Base-by-base conservation (phyloP, 768 basidiomycete species). In the Podaxis sp. region DNA sequence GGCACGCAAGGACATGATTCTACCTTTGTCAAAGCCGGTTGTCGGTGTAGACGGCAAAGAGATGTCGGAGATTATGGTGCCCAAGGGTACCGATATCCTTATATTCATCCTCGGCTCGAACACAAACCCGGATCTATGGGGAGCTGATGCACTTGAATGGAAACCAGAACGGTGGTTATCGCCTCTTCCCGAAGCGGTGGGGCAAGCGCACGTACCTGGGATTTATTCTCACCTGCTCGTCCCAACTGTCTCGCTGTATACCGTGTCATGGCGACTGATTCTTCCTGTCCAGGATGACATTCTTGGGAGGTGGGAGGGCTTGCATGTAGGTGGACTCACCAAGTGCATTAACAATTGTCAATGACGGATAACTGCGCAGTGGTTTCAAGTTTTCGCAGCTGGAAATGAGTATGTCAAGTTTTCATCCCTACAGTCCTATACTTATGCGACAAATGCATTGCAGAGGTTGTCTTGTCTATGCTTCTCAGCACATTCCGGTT, bases 111-210 rank as follows among this genome's bases (percentile, higher is more conserved):
- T 43, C 15, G n/a, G 41, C n/a, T 15, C 41, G 17, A 46, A 46
- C 5, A n/a, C n/a, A n/a, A 19, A 17, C 29, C 66, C 69, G n/a
- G 67, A 50, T 5, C 59, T 75, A 2, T 79, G 78, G 77, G 78
- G 78, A 1, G 52, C 65, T 2, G 77, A 79, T 59, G 72, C 75
- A 4, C 46, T 67, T 6, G 72, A 73, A 59, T 79, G 75, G 74
- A 73, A 68, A 59, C 76, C 77, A 5, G 76, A 77, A 50, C 66
- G 79, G 22, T 80, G 75, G 75, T 65, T 79, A 0, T 66, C 65
- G 0, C 70, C 71, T 2, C 71, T 78, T 15, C 79, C 78, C 0
- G 57, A 72, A 7, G 61, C 65, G 9, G 70, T 79, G 12, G 60
- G 37, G 6, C 27, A 64, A 13, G 58, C 55, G 3, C 50, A 57